phyloP scores from a whole-genome alignment of 257 asterid species.

The Nicotiana noctiflora region DNA sequence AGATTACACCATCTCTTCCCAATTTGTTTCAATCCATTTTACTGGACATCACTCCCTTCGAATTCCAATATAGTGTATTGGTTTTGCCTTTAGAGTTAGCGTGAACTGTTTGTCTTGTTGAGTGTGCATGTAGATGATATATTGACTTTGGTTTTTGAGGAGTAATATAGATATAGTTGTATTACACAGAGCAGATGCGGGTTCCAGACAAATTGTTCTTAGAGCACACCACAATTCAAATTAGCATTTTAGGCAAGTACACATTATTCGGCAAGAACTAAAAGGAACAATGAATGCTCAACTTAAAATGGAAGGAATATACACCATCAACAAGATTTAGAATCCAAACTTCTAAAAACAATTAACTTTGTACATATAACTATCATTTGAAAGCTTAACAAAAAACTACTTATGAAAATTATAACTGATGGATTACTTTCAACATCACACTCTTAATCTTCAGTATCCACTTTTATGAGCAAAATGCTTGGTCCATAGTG shows the following conservation, averaged over 20 bases:
- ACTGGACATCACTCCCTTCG: neutral
- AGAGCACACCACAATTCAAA: neutral
- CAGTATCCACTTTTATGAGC: neutral
- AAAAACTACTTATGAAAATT: neutral
- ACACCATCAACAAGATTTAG: neutral
- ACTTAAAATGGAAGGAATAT: constrained; percentile 2
- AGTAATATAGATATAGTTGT: neutral
- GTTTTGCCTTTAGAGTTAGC: neutral
- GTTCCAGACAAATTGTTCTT: neutral
- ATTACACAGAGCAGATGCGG: neutral
- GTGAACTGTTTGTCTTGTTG: neutral
- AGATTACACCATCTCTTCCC: neutral
- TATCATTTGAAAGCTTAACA: neutral
- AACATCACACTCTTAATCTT: neutral
- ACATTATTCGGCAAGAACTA: neutral
- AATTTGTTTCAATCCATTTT: neutral
- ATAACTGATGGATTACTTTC: neutral
- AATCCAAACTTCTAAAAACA: neutral
- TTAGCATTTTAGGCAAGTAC: neutral
- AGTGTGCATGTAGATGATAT: neutral
- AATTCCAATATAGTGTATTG: neutral
- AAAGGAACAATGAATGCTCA: neutral
- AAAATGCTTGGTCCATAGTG: neutral
- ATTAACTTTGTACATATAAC: neutral
- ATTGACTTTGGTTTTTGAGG: neutral